Conservation (phyloP, 352 stramenopile species). For the Aphanomyces astaci region DNA sequence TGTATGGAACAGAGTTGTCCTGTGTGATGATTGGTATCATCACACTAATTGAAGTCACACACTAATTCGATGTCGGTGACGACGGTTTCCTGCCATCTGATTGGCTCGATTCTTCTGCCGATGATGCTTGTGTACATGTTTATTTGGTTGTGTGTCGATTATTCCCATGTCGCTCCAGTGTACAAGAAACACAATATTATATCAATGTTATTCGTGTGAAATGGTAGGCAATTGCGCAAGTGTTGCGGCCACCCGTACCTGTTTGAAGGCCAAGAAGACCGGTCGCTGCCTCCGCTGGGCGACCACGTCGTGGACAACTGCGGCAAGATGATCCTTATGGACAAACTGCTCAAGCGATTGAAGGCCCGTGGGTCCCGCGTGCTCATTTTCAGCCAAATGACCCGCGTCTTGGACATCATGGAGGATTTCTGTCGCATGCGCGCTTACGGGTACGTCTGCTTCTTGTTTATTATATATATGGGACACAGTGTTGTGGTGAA, state of each 20-base stretch:
- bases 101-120: too few species aligned
- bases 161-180: too few species aligned
- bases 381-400: constrained; percentile 93
- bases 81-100: neutral
- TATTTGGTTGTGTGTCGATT: too few species aligned
- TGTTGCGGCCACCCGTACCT: constrained; percentile 89
- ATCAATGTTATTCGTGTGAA: too few species aligned
- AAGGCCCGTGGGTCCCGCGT: constrained; percentile 83
- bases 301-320: constrained; percentile 96
- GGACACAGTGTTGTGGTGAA: too few species aligned
- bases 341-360: constrained; percentile 87
- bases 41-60: too few species aligned
- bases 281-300: constrained; percentile 89
- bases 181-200: too few species aligned
- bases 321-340: constrained; percentile 95
- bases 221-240: constrained; percentile 72
- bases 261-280: constrained; percentile 94
- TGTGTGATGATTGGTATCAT: too few species aligned
- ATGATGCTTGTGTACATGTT: too few species aligned
- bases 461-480: neutral
- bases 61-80: neutral
- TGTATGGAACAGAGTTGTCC: too few species aligned
- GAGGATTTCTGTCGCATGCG: constrained; percentile 95
- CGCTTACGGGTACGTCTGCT: constrained; percentile 54
- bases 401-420: constrained; percentile 89